Evolutionary conservation across 2,329 filamentous ascomycete species (phyloP), one percentile per base, ranked within the genome.

Genomic region (Colletotrichum melonis): DNA sequence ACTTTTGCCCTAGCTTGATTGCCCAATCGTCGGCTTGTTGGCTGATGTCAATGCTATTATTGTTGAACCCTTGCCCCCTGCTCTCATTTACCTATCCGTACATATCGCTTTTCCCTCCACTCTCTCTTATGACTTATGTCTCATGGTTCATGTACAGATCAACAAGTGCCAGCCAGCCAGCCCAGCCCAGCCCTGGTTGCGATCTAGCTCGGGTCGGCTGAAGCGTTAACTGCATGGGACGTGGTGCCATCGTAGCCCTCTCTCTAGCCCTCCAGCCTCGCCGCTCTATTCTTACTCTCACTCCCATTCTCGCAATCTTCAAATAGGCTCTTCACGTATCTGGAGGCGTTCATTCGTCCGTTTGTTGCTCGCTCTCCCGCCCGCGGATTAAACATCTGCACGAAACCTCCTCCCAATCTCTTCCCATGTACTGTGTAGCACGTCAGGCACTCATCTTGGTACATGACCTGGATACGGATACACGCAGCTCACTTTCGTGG

Each of bases 151-250:
- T 22, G 24, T n/a, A 56, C 49, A 22, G 57, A 60, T 73, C 55
- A 55, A 46, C 54, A 63, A 52, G n/a, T 57, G 57, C 62, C 57
- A 56, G 30, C 38, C 60, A 60, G 38, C 30, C 28, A 55, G 56
- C 49, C 65, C 49, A 69, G 54, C 32, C 58, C 59, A 63, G 66
- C 59, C 54, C 71, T 62, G 67, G 49, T 57, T 49, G 52, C 35
- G 28, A 66, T 66, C 11, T 52, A 65, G 67, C 67, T 24, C 28
- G 67, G 55, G 56, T 65, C 57, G 71, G 67, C 56, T 56, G 71
- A 66, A 71, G 71, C 67, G 71, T 73, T 73, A 67, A 52, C 56
- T 70, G 60, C 70, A 67, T 73, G 70, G 70, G 14, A 12, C 59
- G 46, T 66, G 71, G 71, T 66, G 71, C 71, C 67, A 54, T 71